Evolutionary conservation across 495 filamentous ascomycete genomes (phyloP), one percentile per base, ranked within the genome.

Genomic region (Bathelium albidoporum): DNA sequence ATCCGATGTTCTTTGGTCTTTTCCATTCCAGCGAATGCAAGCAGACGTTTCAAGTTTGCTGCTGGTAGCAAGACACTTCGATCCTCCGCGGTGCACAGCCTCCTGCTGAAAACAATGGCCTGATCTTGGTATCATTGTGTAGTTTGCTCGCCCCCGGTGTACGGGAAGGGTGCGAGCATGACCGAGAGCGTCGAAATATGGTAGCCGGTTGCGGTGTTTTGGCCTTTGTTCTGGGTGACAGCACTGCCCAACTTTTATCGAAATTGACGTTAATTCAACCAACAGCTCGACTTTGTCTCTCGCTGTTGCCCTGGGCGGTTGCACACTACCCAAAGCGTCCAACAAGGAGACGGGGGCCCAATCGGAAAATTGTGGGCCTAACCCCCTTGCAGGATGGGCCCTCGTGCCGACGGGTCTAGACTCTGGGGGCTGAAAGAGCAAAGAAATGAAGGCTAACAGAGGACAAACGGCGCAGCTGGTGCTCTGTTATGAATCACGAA

Each of bases 111-210:
- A 11, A 24, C 49, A 20, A 28, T 24, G 49, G 49, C 29, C 49
- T 24, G 24, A 55, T 20, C 49, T 26, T 55, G 49, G 24, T 11
- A 55, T 28, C 49, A 55, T 55, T 26, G 49, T 20, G 49, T 29
- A 10, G 49, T 55, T 55, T 55, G 49, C 9, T 49, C n/a, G 18
- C 10, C 43, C 43, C 3, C 3, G 5, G 43, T 20, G 9, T 9
- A 3, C 9, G 7, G 24, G 2, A 24, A 55, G 49, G 49, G 24
- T 9, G 49, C 49, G 22, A 55, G 49, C 49, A 55, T 55, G 49
- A 55, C 49, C 49, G 49, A 55, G 49, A 55, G 20, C 49, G 49
- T 26, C 34, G 14, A 39, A 55, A 55, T 55, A 55, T 55, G 49
- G 24, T 20, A 55, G 49, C 49, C 49, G 49, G 49, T 55, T 55